A percentile compares a stretch with the other conserved stretches of the same genome.
Conservation (phyloP, 306 rosid genomes). For the Phaseolus lunatus region DNA sequence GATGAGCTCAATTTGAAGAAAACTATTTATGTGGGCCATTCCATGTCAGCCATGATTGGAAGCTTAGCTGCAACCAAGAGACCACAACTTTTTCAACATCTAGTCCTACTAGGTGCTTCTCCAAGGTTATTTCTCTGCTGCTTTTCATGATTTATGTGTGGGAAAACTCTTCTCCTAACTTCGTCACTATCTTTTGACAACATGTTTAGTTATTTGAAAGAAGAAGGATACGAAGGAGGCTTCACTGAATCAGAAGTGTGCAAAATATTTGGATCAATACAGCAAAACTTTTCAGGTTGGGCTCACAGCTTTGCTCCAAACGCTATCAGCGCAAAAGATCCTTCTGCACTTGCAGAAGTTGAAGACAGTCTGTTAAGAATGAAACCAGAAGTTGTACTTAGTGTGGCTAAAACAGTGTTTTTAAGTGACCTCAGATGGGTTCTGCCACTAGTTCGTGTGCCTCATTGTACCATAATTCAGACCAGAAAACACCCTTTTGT, state of each 20-base stretch:
- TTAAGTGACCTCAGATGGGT: conserved; percentile 51
- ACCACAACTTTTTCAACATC: conserved; percentile 63
- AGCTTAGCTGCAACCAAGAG: conserved; percentile 56
- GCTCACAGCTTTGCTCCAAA: conserved; percentile 46
- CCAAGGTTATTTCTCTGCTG: conserved; percentile 49
- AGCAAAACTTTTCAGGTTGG: conserved; percentile 47
- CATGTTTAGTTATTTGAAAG: conserved; percentile 55
- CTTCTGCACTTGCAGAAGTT: conserved; percentile 45
- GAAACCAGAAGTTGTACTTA: conserved; percentile 53
- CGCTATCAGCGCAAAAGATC: conserved; percentile 40
- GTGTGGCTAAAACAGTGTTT: conserved; percentile 50
- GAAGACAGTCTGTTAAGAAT: conserved; percentile 52
- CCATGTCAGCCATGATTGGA: conserved; percentile 70
- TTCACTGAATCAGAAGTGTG: conserved; percentile 46
- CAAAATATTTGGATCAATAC: conserved; percentile 45
- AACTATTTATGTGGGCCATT: conserved; percentile 57
- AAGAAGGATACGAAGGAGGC: conserved; percentile 50
- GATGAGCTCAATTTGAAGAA: conserved; percentile 55
- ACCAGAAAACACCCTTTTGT: conserved; percentile 45
- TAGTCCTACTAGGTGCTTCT: conserved; percentile 53
- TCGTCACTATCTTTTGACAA: too few relatives aligned
- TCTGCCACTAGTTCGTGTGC: conserved; percentile 51
- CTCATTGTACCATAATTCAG: conserved; percentile 53
- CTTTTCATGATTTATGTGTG: background rate
- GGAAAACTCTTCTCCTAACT: too few relatives aligned